Percentiles rank a stretch among this genome's conserved stretches.
Conservation (phyloP, 148 eudicot species). For the Silene uniflora region DNA sequence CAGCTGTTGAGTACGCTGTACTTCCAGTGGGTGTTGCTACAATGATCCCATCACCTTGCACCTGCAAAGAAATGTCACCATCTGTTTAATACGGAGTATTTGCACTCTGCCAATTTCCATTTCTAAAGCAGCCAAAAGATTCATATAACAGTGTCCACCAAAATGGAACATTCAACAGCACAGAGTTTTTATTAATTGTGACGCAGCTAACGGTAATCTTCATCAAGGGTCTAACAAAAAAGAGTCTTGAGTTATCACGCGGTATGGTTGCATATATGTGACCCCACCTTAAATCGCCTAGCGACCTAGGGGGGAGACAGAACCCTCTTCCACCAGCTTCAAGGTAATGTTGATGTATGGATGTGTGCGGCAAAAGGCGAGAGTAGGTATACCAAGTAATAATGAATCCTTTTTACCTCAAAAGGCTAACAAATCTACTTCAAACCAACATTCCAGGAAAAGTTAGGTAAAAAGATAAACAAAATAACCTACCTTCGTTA, state of each 20-base stretch:
- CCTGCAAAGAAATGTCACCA: conserved; percentile 34
- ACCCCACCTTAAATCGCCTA: background rate
- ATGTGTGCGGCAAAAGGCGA: background rate
- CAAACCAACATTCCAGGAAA: background rate
- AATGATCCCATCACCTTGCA: conserved; percentile 99
- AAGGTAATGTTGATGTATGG: background rate
- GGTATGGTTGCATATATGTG: background rate
- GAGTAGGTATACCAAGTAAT: background rate
- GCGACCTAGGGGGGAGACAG: background rate
- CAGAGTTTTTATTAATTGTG: background rate
- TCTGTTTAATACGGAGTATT: background rate
- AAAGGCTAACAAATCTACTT: background rate
- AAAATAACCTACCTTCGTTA: conserved; percentile 66
- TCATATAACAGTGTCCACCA: background rate
- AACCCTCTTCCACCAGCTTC: background rate
- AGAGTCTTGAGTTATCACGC: background rate
- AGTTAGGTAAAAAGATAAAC: background rate
- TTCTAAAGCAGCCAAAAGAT: background rate
- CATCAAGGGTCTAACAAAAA: background rate
- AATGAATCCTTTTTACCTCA: background rate
- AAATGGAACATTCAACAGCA: background rate
- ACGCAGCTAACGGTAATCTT: background rate
- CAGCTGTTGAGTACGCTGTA: conserved; percentile 96
- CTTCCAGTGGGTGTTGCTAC: conserved; percentile 99
- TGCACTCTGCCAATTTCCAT: background rate